Conservation (phyloP, 2,329 filamentous ascomycete species). For the Penicillium sp. region DNA sequence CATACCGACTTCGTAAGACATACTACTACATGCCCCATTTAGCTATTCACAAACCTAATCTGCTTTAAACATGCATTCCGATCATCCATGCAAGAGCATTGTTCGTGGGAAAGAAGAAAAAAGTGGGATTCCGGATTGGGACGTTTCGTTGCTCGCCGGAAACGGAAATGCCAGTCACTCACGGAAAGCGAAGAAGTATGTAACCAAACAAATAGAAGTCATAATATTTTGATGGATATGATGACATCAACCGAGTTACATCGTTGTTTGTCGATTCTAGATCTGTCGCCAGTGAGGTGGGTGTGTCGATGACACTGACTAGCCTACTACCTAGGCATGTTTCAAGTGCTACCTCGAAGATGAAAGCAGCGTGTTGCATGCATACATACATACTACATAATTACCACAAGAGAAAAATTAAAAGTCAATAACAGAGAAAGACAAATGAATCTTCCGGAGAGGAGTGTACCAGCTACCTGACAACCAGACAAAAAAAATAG, state of each 20-base stretch:
- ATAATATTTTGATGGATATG: too few species aligned
- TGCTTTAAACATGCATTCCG: background rate
- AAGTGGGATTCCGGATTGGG: constrained; percentile 6
- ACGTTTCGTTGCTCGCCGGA: constrained; percentile 5
- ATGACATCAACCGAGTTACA: too few species aligned
- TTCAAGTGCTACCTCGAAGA: too few species aligned
- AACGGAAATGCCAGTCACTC: constrained; percentile 8
- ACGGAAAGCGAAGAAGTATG: too few species aligned
- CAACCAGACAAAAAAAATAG: background rate
- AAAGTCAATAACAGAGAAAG: background rate
- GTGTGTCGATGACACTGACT: too few species aligned
- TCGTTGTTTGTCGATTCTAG: too few species aligned
- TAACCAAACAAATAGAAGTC: too few species aligned
- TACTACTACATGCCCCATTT: background rate
- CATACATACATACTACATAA: too few species aligned
- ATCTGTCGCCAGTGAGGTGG: too few species aligned
- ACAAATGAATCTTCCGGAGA: background rate
- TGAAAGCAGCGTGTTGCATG: too few species aligned
- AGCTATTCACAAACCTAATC: background rate
- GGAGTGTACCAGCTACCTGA: background rate
- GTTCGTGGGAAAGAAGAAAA: background rate
- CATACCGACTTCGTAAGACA: background rate
- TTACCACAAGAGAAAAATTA: too few species aligned
- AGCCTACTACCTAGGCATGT: too few species aligned
- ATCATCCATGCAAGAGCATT: background rate